A percentile compares a stretch with the other conserved stretches of the same genome.
Evolutionary conservation across 176 grass and related monocot genomes (phyloP).

Genomic region (sorghum (Sorghum bicolor)): DNA sequence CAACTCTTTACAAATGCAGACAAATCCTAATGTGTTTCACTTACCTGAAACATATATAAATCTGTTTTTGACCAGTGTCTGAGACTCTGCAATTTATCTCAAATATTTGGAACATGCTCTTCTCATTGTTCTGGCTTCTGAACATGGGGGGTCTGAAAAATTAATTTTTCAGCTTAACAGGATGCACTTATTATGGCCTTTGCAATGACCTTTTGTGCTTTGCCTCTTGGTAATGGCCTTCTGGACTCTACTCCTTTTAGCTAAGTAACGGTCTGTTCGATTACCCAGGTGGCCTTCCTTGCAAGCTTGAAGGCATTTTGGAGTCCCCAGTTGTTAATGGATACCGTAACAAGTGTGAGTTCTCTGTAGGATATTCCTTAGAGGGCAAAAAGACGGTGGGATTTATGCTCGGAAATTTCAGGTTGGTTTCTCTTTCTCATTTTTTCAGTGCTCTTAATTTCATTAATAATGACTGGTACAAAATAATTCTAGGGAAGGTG

Average conservation of each 20-base stretch:
- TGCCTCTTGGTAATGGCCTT: not conserved
- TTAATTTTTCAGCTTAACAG: not conserved
- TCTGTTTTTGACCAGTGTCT: not conserved
- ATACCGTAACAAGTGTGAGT: conserved; percentile 98
- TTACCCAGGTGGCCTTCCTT: conserved; percentile 91
- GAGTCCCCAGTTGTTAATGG: conserved; percentile 84
- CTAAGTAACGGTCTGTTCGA: conserved; percentile 20
- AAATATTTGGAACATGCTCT: not conserved
- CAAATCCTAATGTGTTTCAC: not conserved
- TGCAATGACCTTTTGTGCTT: conserved; percentile 8
- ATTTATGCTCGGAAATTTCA: conserved; percentile 99
- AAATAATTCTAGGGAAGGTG: conserved; percentile 73
- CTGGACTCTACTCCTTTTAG: conserved; percentile 1
- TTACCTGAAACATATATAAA: not conserved
- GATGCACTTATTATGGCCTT: conserved; percentile 5
- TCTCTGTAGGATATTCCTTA: conserved; percentile 90
- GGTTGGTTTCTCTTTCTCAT: conserved; percentile 41
- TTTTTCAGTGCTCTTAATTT: conserved; percentile 12
- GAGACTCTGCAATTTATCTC: not conserved
- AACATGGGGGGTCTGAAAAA: not conserved
- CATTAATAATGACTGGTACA: conserved; percentile 24
- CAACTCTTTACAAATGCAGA: not conserved
- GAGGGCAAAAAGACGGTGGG: conserved; percentile 78
- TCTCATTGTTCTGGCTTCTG: conserved; percentile 24
- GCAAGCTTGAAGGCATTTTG: conserved; percentile 90